phyloP scores from a whole-genome alignment of 2,329 filamentous ascomycete genomes.

The Colletotrichum sp. region DNA sequence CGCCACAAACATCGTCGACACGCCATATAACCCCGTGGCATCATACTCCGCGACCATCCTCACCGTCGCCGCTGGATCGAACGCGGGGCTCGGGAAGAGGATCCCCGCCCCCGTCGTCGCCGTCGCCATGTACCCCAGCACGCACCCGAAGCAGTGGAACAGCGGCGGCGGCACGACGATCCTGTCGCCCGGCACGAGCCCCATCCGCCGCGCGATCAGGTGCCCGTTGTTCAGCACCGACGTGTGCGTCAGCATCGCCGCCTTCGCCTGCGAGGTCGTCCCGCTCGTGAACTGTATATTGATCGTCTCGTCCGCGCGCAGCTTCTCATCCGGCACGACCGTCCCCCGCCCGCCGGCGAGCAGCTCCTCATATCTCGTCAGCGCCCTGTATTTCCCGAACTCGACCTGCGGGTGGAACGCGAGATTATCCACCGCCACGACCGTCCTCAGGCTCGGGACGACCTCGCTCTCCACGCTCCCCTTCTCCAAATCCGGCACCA shows the following conservation, averaged over 20 bases:
- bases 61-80: slow-evolving; percentile 78
- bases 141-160: slow-evolving; percentile 89
- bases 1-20: slow-evolving; percentile 93
- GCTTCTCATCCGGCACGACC: slow-evolving; percentile 49
- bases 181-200: slow-evolving; percentile 73
- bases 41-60: slow-evolving; percentile 56
- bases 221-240: slow-evolving; percentile 93
- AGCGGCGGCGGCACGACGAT: slow-evolving; percentile 87
- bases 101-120: slow-evolving; percentile 81
- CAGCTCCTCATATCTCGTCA: slow-evolving; percentile 53
- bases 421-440: slow-evolving; percentile 84
- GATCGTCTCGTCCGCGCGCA: slow-evolving; percentile 72
- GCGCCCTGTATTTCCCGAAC: slow-evolving; percentile 45
- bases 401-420: slow-evolving; percentile 44
- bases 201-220: slow-evolving; percentile 86
- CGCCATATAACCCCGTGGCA: slow-evolving; percentile 79
- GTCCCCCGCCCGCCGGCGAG: slow-evolving; percentile 33
- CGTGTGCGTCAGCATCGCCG: slow-evolving; percentile 84
- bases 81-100: slow-evolving; percentile 85
- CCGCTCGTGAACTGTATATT: slow-evolving; percentile 98
- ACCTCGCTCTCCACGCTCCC: slow-evolving; percentile 41
- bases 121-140: slow-evolving; percentile 95
- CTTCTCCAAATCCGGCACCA: slow-evolving; percentile 48
- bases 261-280: slow-evolving; percentile 91
- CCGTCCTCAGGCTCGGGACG: slow-evolving; percentile 71